Percentiles rank a stretch among this genome's conserved stretches.
Evolutionary conservation across 2,329 filamentous ascomycete species (phyloP).

Genomic region (Colletotrichum tropicicola): DNA sequence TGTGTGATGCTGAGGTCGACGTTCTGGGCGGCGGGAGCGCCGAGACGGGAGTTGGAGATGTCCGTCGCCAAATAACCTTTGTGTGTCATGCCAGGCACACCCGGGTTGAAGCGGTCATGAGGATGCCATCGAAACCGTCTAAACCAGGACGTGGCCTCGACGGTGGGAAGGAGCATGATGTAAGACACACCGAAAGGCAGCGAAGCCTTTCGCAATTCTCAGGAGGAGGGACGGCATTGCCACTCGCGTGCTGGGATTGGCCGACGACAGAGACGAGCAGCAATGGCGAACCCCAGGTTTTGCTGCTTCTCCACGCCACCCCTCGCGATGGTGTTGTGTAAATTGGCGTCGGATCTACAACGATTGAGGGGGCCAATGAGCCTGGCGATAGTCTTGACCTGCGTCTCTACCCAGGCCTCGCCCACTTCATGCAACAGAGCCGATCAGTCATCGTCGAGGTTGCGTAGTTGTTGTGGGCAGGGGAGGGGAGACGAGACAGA

Average conservation of each 20-base stretch:
- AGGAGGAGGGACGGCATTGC: neutral
- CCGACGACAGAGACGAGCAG: neutral
- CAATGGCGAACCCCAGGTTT: slow-evolving; percentile 16
- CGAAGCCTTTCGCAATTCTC: neutral
- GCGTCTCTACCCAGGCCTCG: slow-evolving; percentile 17
- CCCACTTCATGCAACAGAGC: slow-evolving; percentile 1
- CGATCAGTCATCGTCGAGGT: slow-evolving; percentile 15
- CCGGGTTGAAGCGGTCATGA: slow-evolving; percentile 20
- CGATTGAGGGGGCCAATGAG: slow-evolving; percentile 10
- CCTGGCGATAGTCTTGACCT: neutral
- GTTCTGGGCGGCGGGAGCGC: neutral
- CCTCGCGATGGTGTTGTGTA: slow-evolving; percentile 10
- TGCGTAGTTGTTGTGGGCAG: slow-evolving; percentile 10
- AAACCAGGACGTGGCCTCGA: slow-evolving; percentile 13
- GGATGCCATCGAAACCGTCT: slow-evolving; percentile 18
- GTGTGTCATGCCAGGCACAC: slow-evolving; percentile 19
- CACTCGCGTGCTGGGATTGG: slow-evolving; percentile 12
- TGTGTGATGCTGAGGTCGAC: neutral
- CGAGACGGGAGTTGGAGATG: slow-evolving; percentile 10
- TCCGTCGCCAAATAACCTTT: slow-evolving; percentile 23
- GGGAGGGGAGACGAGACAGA: slow-evolving; percentile 1
- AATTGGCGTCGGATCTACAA: slow-evolving; percentile 4
- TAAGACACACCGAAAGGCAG: neutral
- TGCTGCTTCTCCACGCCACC: slow-evolving; percentile 8
- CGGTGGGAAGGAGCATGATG: neutral